Evolutionary conservation across 306 rosid genomes (phyloP), one percentile per base, ranked within the genome.

Genomic region (Alnus rubra): DNA sequence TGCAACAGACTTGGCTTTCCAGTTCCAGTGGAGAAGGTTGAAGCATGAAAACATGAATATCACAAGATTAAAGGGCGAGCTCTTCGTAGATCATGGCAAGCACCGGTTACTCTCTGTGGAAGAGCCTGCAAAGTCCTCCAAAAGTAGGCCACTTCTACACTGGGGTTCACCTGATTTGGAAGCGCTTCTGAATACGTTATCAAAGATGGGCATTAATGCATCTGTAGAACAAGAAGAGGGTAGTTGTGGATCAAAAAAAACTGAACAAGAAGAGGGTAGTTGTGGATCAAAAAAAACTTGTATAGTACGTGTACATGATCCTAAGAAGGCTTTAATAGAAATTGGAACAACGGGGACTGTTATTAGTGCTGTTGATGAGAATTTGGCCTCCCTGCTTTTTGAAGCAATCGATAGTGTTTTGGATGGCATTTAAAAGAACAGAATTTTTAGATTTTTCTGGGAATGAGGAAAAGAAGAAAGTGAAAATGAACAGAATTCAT

Each of bases 51-150:
- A 84, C 70, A 30, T 91, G 72, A 85, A 75, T 52, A 56, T 89
- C 56, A 58, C 91, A 42, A 87, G 92, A 77, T 81, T 92, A 84
- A 91, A 86, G 65, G 97, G 98, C 35, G 83, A 88, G 65, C 88
- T 92, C 28, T 65, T 79, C 1, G 56, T 90, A 74, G 78, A 85
- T 68, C 81, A 83, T 67, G 93, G 87, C 54, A 88, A 78, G 74
- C 84, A 86, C 73, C 76, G 62, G 78, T 80, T 94, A 81, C 52
- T 84, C 37, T 52, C 85, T 68, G 87, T 23, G 48, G 81, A 58
- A 30, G 59, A 85, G 44, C 78, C 77, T 65, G 65, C 4, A 16
- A 74, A 50, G 63, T 79, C 72, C 56, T 64, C 35, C 8, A 75
- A 74, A n/a, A 67, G 48, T 67, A 80, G 75, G 86, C 82, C 88